Conservation (phyloP, 148 eudicot species). For the Amaranthus hypochondriacus region DNA sequence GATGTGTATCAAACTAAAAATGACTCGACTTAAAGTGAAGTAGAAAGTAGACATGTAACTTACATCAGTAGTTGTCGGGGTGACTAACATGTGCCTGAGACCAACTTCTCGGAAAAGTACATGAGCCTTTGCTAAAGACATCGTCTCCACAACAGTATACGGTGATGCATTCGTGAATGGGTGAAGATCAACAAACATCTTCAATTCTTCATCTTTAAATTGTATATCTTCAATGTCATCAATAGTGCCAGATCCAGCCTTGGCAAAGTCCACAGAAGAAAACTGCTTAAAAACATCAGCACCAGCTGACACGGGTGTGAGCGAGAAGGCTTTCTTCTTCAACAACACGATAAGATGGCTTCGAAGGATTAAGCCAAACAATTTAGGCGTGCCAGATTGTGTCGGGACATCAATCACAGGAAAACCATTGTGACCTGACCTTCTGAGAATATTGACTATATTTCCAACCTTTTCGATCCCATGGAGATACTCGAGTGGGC, state of each 20-base stretch:
- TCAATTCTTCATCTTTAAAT: constrained; percentile 76
- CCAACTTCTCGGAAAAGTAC: constrained; percentile 90
- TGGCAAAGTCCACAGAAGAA: constrained; percentile 71
- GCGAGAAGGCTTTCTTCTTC: constrained; percentile 60
- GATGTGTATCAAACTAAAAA: background rate
- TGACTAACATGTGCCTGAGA: constrained; percentile 79
- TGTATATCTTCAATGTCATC: constrained; percentile 58
- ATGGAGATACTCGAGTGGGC: constrained; percentile 70
- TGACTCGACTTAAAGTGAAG: background rate
- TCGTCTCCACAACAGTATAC: constrained; percentile 78
- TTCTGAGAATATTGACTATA: constrained; percentile 55
- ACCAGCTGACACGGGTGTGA: constrained; percentile 35
- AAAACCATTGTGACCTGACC: constrained; percentile 76
- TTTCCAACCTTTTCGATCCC: constrained; percentile 80
- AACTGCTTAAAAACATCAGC: constrained; percentile 44
- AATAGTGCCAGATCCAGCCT: constrained; percentile 53
- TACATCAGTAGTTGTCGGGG: constrained; percentile 65
- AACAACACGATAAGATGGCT: constrained; percentile 70
- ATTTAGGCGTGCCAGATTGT: constrained; percentile 41
- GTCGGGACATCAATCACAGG: constrained; percentile 81
- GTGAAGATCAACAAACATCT: constrained; percentile 87
- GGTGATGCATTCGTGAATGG: constrained; percentile 84
- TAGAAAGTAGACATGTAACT: constrained; percentile 20
- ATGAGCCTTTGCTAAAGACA: constrained; percentile 92
- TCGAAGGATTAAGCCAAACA: constrained; percentile 74